Evolutionary conservation across 306 rosid species (phyloP), one percentile per base, ranked within the genome.

Genomic region (Fagus crenata): DNA sequence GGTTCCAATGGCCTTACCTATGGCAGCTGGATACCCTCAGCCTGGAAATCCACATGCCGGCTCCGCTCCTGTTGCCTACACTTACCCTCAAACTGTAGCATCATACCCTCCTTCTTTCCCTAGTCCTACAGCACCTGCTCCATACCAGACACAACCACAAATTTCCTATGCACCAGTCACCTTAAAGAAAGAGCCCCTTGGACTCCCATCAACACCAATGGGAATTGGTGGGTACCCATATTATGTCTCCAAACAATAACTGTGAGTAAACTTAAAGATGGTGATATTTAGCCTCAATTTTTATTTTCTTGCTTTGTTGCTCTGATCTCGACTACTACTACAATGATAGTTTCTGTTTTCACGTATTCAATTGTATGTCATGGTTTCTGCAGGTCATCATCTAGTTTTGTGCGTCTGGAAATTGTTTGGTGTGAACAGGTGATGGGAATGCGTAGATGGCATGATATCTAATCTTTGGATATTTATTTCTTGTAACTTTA

Each of bases 181-280:
- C 46, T 75, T 56, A 1, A 86, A 78, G 87, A 88, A 86, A 64
- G 90, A 90, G 7, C 82, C 80, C 60, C 54, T 67, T 54, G 87
- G 89, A 33, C 54, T 68, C 33, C 85, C 81, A 15, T 80, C 89
- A n/a, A 67, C 86, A 42, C 75, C 81, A n/a, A 65, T 86, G 56
- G 93, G 88, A 84, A 84, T 81, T 86, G 89, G 84, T 31, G 86
- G 81, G 36, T 91, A 87, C 80, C 92, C 93, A 13, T 92, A 90
- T 80, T 90, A 88, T 81, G 74, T 77, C 54, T 81, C 89, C 67
- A 90, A 90, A 74, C 89, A 84, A 77, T 90, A 82, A 81, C 72
- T 69, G 58, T 39, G 53, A 37, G 72, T 58, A 53, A 65, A 40
- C n/a, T 39, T 49, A 14, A 72, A 77, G 22, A 41, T 49, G 84